Evolutionary conservation across 345 rosid species (phyloP).

Genomic region (Garcia nutans): DNA sequence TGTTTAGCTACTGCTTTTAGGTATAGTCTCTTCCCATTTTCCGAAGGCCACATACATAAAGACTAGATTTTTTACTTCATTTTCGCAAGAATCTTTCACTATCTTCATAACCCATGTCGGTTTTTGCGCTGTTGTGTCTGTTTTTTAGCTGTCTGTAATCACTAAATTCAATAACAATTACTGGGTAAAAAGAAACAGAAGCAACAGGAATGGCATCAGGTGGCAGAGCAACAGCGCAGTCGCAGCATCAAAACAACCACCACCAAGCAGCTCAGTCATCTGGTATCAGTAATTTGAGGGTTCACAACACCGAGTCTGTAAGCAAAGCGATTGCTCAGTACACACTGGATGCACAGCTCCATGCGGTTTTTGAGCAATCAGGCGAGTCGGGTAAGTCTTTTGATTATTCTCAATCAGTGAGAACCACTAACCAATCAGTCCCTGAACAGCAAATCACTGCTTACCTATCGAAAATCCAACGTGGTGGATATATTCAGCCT

Average conservation of each 20-base stretch:
- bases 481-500: slow-evolving; percentile 90
- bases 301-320: slow-evolving; percentile 44
- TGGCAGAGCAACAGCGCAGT: slow-evolving; percentile 20
- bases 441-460: slow-evolving; percentile 86
- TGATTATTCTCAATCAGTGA: slow-evolving; percentile 74
- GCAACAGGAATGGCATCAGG: slow-evolving; percentile 38
- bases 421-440: slow-evolving; percentile 54
- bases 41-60: background rate
- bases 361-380: slow-evolving; percentile 88
- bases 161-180: background rate
- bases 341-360: slow-evolving; percentile 89
- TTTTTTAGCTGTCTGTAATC: background rate
- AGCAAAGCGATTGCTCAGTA: slow-evolving; percentile 94
- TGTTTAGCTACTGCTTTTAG: too few species aligned
- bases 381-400: slow-evolving; percentile 87
- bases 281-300: slow-evolving; percentile 42
- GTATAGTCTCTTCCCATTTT: background rate
- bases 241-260: background rate
- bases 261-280: slow-evolving; percentile 41
- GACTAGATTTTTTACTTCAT: background rate
- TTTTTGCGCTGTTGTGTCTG: background rate
- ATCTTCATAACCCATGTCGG: background rate
- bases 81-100: background rate
- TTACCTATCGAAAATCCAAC: slow-evolving; percentile 79
- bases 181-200: background rate